Conservation (phyloP, 2,329 filamentous ascomycete species). For the Malbranchea cinnamomea region DNA sequence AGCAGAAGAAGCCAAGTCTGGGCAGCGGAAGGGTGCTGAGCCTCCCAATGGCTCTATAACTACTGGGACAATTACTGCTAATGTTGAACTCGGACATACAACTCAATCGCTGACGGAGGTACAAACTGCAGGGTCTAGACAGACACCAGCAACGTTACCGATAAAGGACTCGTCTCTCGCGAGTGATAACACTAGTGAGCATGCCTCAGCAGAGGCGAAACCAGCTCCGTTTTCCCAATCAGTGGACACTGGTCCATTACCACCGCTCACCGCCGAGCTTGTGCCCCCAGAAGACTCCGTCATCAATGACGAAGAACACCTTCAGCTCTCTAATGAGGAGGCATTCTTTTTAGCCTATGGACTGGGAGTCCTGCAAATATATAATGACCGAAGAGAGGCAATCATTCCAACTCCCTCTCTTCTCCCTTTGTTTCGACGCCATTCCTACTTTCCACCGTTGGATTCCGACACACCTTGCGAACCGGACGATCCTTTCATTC, state of each 20-base stretch:
- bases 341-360: conserved; percentile 79
- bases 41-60: no score
- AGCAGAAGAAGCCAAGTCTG: conserved; percentile 34
- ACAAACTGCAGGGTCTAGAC: no score
- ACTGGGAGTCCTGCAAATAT: conserved; percentile 57
- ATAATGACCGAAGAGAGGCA: conserved; percentile 18
- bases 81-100: no score
- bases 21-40: background rate
- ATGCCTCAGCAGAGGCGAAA: no score
- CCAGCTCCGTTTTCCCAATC: no score
- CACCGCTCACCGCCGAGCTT: no score
- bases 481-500: conserved; percentile 69
- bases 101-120: no score
- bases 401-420: conserved; percentile 42
- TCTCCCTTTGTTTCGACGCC: conserved; percentile 50
- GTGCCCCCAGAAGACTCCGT: background rate
- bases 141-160: no score
- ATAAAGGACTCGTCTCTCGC: no score
- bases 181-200: no score
- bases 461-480: conserved; percentile 31
- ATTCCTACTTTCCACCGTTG: conserved; percentile 54
- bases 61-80: no score
- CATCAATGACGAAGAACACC: conserved; percentile 54
- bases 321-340: conserved; percentile 84
- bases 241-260: no score